Evolutionary conservation across 106 monocot species (phyloP).

Genomic region (Dendrobium catenatum): DNA sequence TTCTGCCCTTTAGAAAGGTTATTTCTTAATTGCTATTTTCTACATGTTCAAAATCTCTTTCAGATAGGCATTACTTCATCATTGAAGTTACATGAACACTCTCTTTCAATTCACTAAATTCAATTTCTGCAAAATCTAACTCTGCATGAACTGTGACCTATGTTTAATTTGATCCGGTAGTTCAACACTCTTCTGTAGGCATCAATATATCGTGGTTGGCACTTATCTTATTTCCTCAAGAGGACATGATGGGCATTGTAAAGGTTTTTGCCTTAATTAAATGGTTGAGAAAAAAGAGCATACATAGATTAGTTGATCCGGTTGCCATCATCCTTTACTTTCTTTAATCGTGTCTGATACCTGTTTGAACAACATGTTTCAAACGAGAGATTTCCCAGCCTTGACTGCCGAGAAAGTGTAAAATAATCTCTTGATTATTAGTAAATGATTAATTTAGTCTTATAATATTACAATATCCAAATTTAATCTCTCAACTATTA

Average conservation of each 20-base stretch:
- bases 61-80: neutral
- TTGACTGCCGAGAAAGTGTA: no score
- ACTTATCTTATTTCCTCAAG: neutral
- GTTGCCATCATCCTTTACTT: neutral
- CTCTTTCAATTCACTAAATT: neutral
- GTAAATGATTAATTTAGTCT: no score
- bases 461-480: no score
- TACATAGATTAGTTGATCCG: neutral
- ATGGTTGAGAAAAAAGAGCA: neutral
- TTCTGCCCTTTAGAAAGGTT: conserved; percentile 93
- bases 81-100: neutral
- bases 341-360: no score
- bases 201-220: neutral
- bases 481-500: no score
- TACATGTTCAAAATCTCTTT: neutral
- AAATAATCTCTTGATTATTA: no score
- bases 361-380: no score
- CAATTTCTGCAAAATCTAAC: neutral
- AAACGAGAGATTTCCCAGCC: no score
- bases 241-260: neutral
- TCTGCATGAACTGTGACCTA: neutral
- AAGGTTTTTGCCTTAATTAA: neutral
- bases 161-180: neutral
- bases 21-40: neutral
- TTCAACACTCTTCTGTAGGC: neutral